Evolutionary conservation across 2,329 filamentous ascomycete genomes (phyloP).

Genomic region (Pyricularia sp.): DNA sequence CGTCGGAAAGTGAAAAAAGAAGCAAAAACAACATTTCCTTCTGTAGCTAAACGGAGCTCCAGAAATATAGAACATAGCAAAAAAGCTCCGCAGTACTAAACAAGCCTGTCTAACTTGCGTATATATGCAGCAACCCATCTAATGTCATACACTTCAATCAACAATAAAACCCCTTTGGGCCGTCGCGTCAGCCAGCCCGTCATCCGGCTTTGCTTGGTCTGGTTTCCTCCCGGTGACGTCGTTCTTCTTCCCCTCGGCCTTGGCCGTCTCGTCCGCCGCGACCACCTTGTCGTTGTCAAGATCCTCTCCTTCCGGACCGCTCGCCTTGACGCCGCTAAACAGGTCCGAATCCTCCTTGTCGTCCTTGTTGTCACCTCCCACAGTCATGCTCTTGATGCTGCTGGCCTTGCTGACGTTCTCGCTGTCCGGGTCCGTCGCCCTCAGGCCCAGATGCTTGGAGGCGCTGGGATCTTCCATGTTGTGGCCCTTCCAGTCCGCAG

Average conservation of each 20-base stretch:
- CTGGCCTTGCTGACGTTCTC: slow-evolving; percentile 63
- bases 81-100: not conserved
- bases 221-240: not conserved
- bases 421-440: slow-evolving; percentile 55
- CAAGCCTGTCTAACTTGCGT: not conserved
- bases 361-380: slow-evolving; percentile 3
- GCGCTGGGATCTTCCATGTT: slow-evolving; percentile 34
- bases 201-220: not conserved
- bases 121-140: not conserved
- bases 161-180: slow-evolving; percentile 13
- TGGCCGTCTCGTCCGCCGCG: not conserved
- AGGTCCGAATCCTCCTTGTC: slow-evolving; percentile 13
- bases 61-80: not conserved
- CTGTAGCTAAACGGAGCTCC: too few relatives aligned
- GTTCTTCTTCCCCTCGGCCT: not conserved
- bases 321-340: slow-evolving; percentile 19
- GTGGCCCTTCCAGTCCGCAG: slow-evolving; percentile 68
- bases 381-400: slow-evolving; percentile 43
- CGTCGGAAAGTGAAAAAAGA: not conserved
- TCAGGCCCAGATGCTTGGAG: slow-evolving; percentile 59
- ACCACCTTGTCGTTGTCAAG: slow-evolving; percentile 10
- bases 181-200: slow-evolving; percentile 5
- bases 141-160: slow-evolving; percentile 7
- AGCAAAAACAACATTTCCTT: not conserved
- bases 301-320: slow-evolving; percentile 16